Evolutionary conservation across 768 basidiomycete species (phyloP).

Genomic region (Agaricus bisporus): DNA sequence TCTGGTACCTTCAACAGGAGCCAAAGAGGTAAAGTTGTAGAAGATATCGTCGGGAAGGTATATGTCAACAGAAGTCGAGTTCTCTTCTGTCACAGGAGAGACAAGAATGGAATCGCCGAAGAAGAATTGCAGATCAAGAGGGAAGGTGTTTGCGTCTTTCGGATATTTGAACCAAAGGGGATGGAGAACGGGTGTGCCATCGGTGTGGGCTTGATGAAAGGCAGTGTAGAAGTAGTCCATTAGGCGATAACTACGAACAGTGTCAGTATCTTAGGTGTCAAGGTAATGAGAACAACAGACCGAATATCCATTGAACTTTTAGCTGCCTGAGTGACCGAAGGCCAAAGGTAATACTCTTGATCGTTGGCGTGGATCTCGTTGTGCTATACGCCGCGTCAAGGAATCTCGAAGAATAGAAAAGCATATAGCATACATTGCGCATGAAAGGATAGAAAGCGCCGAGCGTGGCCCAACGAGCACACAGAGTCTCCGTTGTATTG

Average conservation of each 20-base stretch:
- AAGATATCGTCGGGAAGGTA: constrained; percentile 63
- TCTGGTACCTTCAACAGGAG: constrained; percentile 43
- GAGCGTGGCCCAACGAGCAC: constrained; percentile 72
- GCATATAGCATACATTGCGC: constrained; percentile 48
- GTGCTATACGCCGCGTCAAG: constrained; percentile 30
- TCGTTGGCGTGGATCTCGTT: constrained; percentile 44
- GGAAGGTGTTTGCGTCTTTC: constrained; percentile 49
- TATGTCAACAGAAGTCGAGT: constrained; percentile 48
- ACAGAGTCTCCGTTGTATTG: constrained; percentile 62
- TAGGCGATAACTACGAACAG: constrained; percentile 48
- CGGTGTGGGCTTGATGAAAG: constrained; percentile 49
- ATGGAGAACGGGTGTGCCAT: constrained; percentile 61
- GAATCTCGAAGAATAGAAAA: background rate
- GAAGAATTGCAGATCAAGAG: constrained; percentile 65
- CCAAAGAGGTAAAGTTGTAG: constrained; percentile 54
- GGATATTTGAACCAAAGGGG: constrained; percentile 68
- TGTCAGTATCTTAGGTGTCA: background rate
- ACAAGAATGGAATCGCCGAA: constrained; percentile 63
- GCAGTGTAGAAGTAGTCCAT: constrained; percentile 70
- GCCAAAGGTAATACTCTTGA: constrained; percentile 70
- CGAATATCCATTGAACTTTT: constrained; percentile 55
- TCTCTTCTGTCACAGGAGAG: constrained; percentile 59
- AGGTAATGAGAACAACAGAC: constrained; percentile 24
- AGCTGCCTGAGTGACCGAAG: constrained; percentile 49
- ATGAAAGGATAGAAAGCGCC: constrained; percentile 79